A percentile compares a stretch with the other conserved stretches of the same genome.
phyloP scores from a whole-genome alignment of 768 basidiomycete genomes.

The Tricholomella constricta region DNA sequence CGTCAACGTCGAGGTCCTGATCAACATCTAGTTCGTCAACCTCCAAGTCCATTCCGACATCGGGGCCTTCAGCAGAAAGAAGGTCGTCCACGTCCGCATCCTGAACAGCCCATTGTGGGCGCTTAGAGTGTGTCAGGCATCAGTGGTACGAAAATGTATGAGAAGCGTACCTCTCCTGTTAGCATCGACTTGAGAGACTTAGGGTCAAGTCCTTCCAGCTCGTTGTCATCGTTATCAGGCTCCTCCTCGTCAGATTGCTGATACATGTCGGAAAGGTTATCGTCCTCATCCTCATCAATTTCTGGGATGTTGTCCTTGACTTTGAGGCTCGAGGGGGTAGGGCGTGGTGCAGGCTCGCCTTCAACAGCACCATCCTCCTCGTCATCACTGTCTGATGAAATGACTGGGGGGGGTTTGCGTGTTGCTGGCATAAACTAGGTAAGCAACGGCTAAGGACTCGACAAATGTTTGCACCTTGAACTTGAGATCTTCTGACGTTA shows the following conservation, averaged over 20 bases:
- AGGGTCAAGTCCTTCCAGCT: no score
- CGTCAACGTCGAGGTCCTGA: neutral
- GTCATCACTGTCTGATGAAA: no score
- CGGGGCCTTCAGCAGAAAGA: no score
- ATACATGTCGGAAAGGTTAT: no score
- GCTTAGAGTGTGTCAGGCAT: neutral
- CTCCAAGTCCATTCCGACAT: neutral
- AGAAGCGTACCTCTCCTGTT: neutral
- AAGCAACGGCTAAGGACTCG: no score
- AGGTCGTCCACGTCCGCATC: neutral
- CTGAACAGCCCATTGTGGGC: neutral
- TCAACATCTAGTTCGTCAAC: neutral
- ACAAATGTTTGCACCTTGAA: no score
- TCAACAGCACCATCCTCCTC: no score
- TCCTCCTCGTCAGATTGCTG: neutral
- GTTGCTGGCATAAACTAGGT: no score
- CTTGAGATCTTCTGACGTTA: no score
- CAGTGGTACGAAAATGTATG: neutral
- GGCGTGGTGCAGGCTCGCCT: neutral
- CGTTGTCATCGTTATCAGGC: neutral
- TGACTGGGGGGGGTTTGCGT: no score
- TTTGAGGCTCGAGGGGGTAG: neutral
- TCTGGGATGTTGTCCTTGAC: neutral
- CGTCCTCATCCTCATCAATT: neutral
- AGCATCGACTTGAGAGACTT: neutral